phyloP scores from a whole-genome alignment of 805 yeast genomes.

The Tetrapisispora phaffii region DNA sequence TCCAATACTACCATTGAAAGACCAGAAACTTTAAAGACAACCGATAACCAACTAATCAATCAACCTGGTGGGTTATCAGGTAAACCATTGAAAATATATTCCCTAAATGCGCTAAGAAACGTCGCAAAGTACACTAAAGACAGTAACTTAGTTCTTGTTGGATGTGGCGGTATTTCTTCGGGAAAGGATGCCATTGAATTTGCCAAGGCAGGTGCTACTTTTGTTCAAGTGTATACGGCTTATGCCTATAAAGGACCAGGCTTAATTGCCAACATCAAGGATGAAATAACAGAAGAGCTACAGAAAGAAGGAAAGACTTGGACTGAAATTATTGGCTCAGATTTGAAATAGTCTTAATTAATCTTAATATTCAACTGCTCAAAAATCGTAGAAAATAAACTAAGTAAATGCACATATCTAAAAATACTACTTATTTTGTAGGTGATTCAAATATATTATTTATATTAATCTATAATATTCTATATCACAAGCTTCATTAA shows the following conservation, averaged over 20 bases:
- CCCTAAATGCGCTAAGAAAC: constrained; percentile 59
- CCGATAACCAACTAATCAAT: constrained; percentile 32
- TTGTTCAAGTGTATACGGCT: constrained; percentile 77
- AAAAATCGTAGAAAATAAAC: too few species aligned
- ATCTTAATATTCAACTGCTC: too few species aligned
- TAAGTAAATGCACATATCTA: too few species aligned
- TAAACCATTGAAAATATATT: constrained; percentile 73
- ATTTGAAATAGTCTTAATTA: constrained; percentile 31
- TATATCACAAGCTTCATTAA: too few species aligned
- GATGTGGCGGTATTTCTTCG: constrained; percentile 88
- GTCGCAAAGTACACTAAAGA: constrained; percentile 72
- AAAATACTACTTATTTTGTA: too few species aligned
- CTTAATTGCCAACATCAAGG: constrained; percentile 43
- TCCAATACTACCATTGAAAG: constrained; percentile 88
- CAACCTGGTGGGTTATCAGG: constrained; percentile 90
- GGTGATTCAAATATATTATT: too few species aligned
- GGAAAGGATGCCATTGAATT: constrained; percentile 87
- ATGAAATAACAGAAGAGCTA: constrained; percentile 39
- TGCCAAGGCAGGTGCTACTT: constrained; percentile 90
- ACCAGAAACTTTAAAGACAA: constrained; percentile 51
- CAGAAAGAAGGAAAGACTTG: constrained; percentile 71
- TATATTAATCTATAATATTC: too few species aligned
- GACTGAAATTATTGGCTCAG: constrained; percentile 67
- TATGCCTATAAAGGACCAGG: constrained; percentile 93
- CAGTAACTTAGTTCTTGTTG: constrained; percentile 64